Percentiles rank a stretch among this genome's conserved stretches.
phyloP scores from a whole-genome alignment of 345 rosid genomes.

The Lepidium aucheri region DNA sequence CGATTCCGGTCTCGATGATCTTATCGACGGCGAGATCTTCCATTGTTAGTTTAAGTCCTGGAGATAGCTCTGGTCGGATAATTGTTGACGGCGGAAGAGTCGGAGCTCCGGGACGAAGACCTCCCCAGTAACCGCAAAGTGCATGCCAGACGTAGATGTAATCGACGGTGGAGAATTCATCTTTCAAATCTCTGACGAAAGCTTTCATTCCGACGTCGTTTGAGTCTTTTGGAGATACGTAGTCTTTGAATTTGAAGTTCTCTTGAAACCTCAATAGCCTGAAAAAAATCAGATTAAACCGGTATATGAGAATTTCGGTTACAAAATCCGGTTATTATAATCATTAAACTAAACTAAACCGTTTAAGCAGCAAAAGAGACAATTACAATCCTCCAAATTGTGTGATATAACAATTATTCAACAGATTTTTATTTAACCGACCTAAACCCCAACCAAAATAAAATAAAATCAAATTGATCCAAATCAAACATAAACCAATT shows the following conservation, averaged over 20 bases:
- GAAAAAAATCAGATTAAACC: conserved; percentile 21
- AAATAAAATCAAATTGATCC: too few species aligned
- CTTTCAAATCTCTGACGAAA: conserved; percentile 69
- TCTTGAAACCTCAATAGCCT: conserved; percentile 71
- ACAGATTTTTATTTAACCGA: too few species aligned
- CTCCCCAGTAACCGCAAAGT: conserved; percentile 96
- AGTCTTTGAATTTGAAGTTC: conserved; percentile 77
- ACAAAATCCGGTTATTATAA: too few species aligned
- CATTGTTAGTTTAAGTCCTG: conserved; percentile 70
- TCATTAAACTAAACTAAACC: too few species aligned
- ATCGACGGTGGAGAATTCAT: conserved; percentile 63
- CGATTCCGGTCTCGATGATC: conserved; percentile 61
- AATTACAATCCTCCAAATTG: too few species aligned
- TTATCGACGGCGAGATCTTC: conserved; percentile 94
- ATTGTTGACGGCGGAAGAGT: conserved; percentile 46
- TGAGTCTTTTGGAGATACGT: conserved; percentile 34
- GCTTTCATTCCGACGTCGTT: conserved; percentile 63
- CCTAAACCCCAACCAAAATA: too few species aligned
- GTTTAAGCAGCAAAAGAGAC: too few species aligned
- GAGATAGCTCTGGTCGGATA: conserved; percentile 49
- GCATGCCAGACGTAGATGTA: conserved; percentile 97
- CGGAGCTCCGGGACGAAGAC: conserved; percentile 63
- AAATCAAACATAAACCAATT: too few species aligned
- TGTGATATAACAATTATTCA: too few species aligned
- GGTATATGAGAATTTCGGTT: neutral